A percentile compares a stretch with the other conserved stretches of the same genome.
These are phyloP conservation scores for Trichophyton verrucosum DNA, from an alignment of 2,329 filamentous ascomycete genomes.

Conservation along the genomic window DNA sequence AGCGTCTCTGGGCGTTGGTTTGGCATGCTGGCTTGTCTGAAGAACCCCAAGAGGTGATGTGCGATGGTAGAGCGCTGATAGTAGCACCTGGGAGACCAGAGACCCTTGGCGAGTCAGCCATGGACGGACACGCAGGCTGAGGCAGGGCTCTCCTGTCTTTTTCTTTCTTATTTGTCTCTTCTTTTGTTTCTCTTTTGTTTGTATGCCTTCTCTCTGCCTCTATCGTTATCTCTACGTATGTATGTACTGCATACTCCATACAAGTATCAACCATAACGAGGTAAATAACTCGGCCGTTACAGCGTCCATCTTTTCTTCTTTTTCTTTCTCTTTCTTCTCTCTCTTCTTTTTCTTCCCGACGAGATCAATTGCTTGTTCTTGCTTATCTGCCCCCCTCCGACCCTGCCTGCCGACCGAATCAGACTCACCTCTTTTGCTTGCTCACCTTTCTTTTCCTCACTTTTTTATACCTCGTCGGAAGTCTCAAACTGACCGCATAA, in stretches of 20 bases:
- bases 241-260: background rate
- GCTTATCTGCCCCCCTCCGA: background rate
- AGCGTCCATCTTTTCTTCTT: background rate
- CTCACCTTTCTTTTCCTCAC: background rate
- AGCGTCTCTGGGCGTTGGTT: too few species aligned
- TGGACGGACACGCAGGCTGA: too few species aligned
- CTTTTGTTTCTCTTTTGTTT: background rate
- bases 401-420: background rate
- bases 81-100: too few species aligned
- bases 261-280: background rate
- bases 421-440: background rate
- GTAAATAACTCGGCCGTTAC: background rate
- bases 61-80: too few species aligned
- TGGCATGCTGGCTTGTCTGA: too few species aligned
- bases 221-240: background rate
- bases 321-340: background rate
- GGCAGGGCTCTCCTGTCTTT: background rate
- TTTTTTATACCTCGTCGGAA: too few species aligned
- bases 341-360: background rate
- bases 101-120: too few species aligned
- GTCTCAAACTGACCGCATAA: too few species aligned
- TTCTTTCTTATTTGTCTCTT: background rate
- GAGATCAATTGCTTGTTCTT: conserved; percentile 1
- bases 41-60: too few species aligned
- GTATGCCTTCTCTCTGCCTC: background rate